Percentiles rank a stretch among this genome's conserved stretches.
Evolutionary conservation across 805 yeast species (phyloP).

Genomic region (Candida silvatica): DNA sequence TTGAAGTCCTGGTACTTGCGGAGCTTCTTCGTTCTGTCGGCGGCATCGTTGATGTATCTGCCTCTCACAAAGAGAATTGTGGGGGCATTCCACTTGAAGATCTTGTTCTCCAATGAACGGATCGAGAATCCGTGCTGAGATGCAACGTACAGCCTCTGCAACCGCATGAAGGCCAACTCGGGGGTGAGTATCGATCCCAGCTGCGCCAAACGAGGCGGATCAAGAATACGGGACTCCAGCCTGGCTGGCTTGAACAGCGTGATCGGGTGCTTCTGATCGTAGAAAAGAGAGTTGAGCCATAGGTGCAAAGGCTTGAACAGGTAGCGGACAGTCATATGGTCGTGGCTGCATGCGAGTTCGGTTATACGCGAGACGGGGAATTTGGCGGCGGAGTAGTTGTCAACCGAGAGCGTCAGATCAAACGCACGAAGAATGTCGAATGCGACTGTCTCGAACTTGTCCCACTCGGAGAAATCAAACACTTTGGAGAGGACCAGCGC

Average conservation of each 20-base stretch:
- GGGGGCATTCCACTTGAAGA: conserved; percentile 88
- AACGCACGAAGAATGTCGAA: conserved; percentile 40
- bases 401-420: conserved; percentile 26
- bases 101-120: conserved; percentile 75
- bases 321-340: conserved; percentile 32
- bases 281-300: conserved; percentile 35
- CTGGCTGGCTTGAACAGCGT: conserved; percentile 3
- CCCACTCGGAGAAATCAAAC: conserved; percentile 15
- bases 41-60: conserved; percentile 27
- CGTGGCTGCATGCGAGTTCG: not conserved
- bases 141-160: conserved; percentile 62
- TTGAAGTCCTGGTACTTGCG: conserved; percentile 44
- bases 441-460: conserved; percentile 43
- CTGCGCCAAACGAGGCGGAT: conserved; percentile 27
- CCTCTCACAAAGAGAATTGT: conserved; percentile 68
- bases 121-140: conserved; percentile 79
- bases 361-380: conserved; percentile 6
- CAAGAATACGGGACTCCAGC: conserved; percentile 29
- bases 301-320: conserved; percentile 35
- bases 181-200: conserved; percentile 29
- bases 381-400: conserved; percentile 17
- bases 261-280: conserved; percentile 4
- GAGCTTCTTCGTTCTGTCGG: conserved; percentile 25
- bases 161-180: conserved; percentile 34
- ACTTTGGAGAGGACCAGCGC: conserved; percentile 10